Evolutionary conservation across 1,139 yeast species (phyloP), one percentile per base, ranked within the genome.

Genomic region (Meyerozyma elateridarum): DNA sequence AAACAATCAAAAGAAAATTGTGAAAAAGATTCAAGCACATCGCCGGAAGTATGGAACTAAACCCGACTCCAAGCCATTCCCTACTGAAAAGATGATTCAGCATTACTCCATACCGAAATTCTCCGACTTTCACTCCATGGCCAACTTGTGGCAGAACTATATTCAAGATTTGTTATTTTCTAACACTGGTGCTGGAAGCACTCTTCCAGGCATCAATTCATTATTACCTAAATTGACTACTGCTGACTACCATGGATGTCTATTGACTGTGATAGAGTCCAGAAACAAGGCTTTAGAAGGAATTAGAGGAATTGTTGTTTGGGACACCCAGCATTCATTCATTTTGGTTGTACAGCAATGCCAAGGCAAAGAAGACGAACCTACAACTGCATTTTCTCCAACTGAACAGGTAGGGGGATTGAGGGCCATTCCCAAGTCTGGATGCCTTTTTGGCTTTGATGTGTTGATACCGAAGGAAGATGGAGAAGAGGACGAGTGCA

Each of bases 221-320:
- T 42, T 71, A 1, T 54, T 81, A 15, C 64, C 76, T 4, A 80
- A 81, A 46, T 57, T 89, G 21, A 72, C 91, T 0, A 70, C 81
- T 40, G 91, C 95, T 1, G 98, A 91, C 49, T 85, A 73, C 54
- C 84, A 83, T 45, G 97, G 98, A 3, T 77, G 95, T 13, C 52
- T 61, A 26, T 39, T 89, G 15, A 65, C 69, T 11, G 91, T 89
- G 0, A 48, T 67, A 1, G 71, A 76, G 29, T 70, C 88, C 8
- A 58, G 63, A 13, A 84, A 84, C 46, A 62, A 69, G 2, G 70
- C 76, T 31, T 49, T 76, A 34, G 70, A 80, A 5, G 95, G 95
- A 0, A 46, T 72, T 12, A 46, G 67, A 25, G 98, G 98, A 0
- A 83, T 89, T 5, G 87, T 89, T 2, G 62, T 87, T 1, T 85